phyloP scores from a whole-genome alignment of 148 eudicot genomes.

The Rhododendron henanense region DNA sequence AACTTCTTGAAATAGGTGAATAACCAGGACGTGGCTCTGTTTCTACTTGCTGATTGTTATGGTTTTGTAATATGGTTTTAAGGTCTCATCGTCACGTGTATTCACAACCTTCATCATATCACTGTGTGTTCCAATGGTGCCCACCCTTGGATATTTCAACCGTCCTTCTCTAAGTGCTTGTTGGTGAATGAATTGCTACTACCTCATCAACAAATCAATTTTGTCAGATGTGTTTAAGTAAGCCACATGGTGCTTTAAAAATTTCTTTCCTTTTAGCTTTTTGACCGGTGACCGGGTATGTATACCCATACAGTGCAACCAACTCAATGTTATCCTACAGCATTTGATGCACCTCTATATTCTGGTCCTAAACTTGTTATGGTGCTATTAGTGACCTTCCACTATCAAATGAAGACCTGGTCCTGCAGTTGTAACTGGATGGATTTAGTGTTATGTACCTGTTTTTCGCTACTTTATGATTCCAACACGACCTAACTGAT shows the following conservation, averaged over 20 bases:
- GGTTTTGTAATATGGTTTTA: background rate
- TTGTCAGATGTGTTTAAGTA: slow-evolving; percentile 1
- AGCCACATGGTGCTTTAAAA: background rate
- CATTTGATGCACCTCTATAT: background rate
- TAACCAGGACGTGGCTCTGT: background rate
- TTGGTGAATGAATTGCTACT: background rate
- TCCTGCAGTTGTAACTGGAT: slow-evolving; percentile 3
- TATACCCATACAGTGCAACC: background rate
- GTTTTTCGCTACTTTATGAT: background rate
- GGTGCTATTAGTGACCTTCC: background rate
- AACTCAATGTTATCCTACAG: background rate
- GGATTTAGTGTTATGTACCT: background rate
- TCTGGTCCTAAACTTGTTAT: background rate
- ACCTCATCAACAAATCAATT: background rate
- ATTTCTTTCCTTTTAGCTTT: background rate
- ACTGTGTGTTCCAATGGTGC: background rate
- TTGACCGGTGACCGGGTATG: background rate
- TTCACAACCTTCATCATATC: background rate
- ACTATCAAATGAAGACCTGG: background rate
- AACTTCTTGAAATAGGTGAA: slow-evolving; percentile 6
- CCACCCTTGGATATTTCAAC: background rate
- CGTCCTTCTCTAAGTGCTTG: background rate
- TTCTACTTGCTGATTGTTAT: background rate
- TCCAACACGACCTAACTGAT: background rate
- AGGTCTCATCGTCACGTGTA: background rate